Percentiles rank a stretch among this genome's conserved stretches.
Conservation (phyloP, 2,329 filamentous ascomycete species). For the Fusarium tuaranense region DNA sequence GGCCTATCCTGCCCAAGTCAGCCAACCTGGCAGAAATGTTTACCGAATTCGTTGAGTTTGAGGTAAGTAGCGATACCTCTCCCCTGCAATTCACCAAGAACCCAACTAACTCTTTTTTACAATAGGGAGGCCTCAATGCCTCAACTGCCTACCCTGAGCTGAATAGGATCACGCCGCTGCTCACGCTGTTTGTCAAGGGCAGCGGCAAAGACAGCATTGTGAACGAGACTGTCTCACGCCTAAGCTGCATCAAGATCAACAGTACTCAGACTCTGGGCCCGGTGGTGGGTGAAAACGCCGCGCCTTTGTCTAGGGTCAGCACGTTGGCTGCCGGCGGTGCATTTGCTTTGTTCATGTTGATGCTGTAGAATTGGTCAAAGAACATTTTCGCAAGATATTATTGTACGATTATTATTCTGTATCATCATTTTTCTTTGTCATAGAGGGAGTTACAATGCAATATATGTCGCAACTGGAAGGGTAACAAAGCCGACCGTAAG, state of each 20-base stretch:
- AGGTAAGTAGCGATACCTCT: neutral
- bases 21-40: neutral
- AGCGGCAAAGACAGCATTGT: neutral
- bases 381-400: neutral
- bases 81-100: neutral
- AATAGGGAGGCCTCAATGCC: neutral
- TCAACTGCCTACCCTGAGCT: neutral
- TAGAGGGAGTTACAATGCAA: neutral
- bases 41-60: neutral
- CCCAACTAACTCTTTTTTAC: neutral
- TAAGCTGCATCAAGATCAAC: neutral
- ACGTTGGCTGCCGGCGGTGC: neutral
- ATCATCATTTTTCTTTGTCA: neutral
- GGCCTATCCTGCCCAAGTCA: neutral
- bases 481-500: too few relatives aligned
- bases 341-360: neutral
- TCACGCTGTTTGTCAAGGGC: neutral
- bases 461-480: neutral
- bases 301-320: neutral
- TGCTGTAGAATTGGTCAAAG: neutral
- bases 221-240: neutral
- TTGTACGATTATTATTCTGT: neutral
- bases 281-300: neutral
- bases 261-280: fast-evolving
- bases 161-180: neutral